phyloP scores from a whole-genome alignment of 2,329 filamentous ascomycete species.

The Alternaria infectoria region DNA sequence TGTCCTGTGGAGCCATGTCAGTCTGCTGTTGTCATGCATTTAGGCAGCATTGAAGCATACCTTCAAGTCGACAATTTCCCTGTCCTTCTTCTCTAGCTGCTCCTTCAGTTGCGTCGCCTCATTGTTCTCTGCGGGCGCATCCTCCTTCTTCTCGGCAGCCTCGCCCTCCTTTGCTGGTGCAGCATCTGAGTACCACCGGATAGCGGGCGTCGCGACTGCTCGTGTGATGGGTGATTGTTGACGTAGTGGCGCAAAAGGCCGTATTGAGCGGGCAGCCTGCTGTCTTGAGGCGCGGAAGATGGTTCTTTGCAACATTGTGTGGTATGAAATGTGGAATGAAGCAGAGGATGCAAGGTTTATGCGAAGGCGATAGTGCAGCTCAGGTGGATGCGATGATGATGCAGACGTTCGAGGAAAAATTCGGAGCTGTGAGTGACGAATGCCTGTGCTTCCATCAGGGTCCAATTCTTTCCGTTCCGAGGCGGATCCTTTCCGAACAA shows the following conservation, averaged over 20 bases:
- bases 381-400: slow-evolving; percentile 23
- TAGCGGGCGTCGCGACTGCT: slow-evolving; percentile 36
- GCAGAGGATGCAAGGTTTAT: neutral
- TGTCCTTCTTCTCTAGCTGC: slow-evolving; percentile 74
- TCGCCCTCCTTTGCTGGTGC: slow-evolving; percentile 52
- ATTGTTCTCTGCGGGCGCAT: slow-evolving; percentile 43
- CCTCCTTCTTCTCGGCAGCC: slow-evolving; percentile 54
- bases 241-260: slow-evolving; percentile 47
- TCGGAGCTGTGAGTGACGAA: slow-evolving; percentile 10
- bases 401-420: slow-evolving; percentile 29
- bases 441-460: slow-evolving; percentile 14
- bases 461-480: slow-evolving; percentile 23
- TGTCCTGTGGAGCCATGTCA: slow-evolving; percentile 68
- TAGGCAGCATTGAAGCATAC: slow-evolving; percentile 56
- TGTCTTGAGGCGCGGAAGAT: slow-evolving; percentile 56
- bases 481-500: slow-evolving; percentile 20
- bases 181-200: slow-evolving; percentile 57
- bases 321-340: slow-evolving; percentile 10
- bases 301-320: slow-evolving; percentile 59
- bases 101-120: slow-evolving; percentile 57
- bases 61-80: slow-evolving; percentile 82
- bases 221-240: slow-evolving; percentile 38
- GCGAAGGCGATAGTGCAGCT: slow-evolving; percentile 1
- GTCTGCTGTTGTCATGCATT: neutral
- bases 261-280: slow-evolving; percentile 51